Conservation (phyloP, 1,284 basidiomycete species). For the Naganishia liquefaciens region DNA sequence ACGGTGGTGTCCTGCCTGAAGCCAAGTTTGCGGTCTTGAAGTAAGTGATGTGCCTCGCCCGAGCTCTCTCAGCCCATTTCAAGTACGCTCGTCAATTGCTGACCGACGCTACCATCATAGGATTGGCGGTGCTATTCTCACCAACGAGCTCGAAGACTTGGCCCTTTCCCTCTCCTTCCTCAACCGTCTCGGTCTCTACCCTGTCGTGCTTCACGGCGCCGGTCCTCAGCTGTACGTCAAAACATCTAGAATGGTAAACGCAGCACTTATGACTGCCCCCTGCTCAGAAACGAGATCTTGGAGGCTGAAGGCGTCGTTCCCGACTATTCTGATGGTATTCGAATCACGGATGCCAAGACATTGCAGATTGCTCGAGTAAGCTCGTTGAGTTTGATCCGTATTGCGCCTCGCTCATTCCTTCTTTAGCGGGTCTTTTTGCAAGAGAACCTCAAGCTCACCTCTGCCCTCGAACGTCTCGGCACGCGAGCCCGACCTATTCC, state of each 20-base stretch:
- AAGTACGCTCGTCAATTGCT: background rate
- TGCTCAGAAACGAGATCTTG: conserved; percentile 71
- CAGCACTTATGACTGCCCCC: background rate
- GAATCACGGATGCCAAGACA: conserved; percentile 89
- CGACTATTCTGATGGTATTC: conserved; percentile 93
- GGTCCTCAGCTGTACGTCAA: conserved; percentile 72
- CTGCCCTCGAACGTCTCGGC: conserved; percentile 84
- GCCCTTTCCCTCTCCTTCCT: conserved; percentile 90
- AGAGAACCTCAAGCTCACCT: conserved; percentile 89
- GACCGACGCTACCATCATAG: conserved; percentile 39
- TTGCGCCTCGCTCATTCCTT: background rate
- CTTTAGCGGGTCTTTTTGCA: conserved; percentile 80
- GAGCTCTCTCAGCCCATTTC: no score
- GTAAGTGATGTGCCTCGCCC: conserved; percentile 39
- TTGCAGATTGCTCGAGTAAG: conserved; percentile 76
- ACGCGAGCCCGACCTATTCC: conserved; percentile 93
- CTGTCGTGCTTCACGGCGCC: conserved; percentile 89
- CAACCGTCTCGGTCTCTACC: conserved; percentile 89
- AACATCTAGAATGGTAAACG: background rate
- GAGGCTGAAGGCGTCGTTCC: conserved; percentile 86
- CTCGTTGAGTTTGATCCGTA: background rate
- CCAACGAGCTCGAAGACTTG: conserved; percentile 81
- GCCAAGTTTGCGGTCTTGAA: conserved; percentile 94
- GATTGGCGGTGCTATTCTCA: conserved; percentile 87
- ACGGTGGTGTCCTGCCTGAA: conserved; percentile 53